phyloP scores from a whole-genome alignment of 257 asterid genomes.

The Cinchona pubescens region DNA sequence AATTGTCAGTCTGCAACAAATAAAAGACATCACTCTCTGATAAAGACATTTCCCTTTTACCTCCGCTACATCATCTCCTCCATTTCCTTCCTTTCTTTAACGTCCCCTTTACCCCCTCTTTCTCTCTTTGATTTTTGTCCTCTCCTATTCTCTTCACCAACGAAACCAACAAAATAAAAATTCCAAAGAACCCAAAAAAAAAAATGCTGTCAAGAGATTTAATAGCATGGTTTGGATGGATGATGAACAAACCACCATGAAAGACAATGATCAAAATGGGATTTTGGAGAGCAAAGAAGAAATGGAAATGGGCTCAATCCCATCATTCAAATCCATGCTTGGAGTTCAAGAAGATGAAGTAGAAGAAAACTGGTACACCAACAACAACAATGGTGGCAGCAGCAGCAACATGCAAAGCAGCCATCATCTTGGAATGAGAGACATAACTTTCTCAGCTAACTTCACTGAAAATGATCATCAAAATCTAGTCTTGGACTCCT shows the following conservation, averaged over 20 bases:
- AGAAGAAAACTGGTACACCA: constrained; percentile 61
- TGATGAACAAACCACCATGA: constrained; percentile 31
- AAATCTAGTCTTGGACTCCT: constrained; percentile 59
- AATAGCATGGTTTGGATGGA: constrained; percentile 78
- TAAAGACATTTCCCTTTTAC: constrained; percentile 30
- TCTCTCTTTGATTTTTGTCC: constrained; percentile 9
- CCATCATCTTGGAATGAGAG: constrained; percentile 33
- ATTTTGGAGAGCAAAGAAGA: constrained; percentile 34
- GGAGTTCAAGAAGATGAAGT: constrained; percentile 62
- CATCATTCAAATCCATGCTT: constrained; percentile 74
- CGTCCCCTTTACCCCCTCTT: background rate
- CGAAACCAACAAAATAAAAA: too few relatives aligned
- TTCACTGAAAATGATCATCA: constrained; percentile 40
- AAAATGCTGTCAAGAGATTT: constrained; percentile 59
- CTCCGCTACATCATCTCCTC: constrained; percentile 24
- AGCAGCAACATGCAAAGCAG: constrained; percentile 40
- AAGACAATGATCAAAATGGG: constrained; percentile 10
- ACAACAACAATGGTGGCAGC: constrained; percentile 12
- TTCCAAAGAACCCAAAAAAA: background rate
- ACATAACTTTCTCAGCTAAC: constrained; percentile 45
- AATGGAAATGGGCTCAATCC: constrained; percentile 49
- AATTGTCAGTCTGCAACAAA: constrained; percentile 28
- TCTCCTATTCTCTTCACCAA: background rate
- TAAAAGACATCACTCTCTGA: constrained; percentile 17
- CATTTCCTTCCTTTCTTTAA: constrained; percentile 21